Conservation (phyloP, 306 rosid species). For the Hippophae gyantsensis region DNA sequence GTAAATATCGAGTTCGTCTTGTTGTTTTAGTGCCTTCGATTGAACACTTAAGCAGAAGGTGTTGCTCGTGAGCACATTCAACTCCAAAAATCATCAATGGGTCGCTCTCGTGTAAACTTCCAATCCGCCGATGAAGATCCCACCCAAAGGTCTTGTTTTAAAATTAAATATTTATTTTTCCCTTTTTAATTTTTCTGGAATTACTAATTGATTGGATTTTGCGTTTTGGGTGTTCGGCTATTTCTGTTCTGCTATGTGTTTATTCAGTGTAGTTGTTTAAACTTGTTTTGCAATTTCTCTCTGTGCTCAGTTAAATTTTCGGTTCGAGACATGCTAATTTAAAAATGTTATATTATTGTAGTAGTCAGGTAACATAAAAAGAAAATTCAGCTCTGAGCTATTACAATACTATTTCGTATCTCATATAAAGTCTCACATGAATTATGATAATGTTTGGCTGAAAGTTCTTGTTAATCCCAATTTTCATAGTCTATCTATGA, state of each 20-base stretch:
- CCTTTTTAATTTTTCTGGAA: neutral
- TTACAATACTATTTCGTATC: neutral
- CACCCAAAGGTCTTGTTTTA: slow-evolving; percentile 53
- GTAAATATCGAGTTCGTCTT: neutral
- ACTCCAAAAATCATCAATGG: slow-evolving; percentile 52
- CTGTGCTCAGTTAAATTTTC: slow-evolving; percentile 1
- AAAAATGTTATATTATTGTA: neutral
- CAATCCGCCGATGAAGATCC: slow-evolving; percentile 80
- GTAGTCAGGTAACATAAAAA: neutral
- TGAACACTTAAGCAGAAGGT: neutral
- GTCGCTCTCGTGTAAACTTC: slow-evolving; percentile 92
- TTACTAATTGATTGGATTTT: neutral
- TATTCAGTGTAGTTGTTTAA: neutral
- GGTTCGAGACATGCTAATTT: neutral
- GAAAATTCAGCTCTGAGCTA: neutral
- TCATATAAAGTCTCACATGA: neutral
- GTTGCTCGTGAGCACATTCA: slow-evolving; percentile 17
- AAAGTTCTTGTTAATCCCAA: no score
- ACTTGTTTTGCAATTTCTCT: neutral
- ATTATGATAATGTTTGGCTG: neutral
- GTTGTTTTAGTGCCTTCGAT: neutral
- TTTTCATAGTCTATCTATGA: no score
- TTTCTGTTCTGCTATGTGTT: slow-evolving; percentile 6
- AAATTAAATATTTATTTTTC: neutral
- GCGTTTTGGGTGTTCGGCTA: neutral